Percentiles rank a stretch among this genome's conserved stretches.
Evolutionary conservation across 1,284 basidiomycete species (phyloP).

Genomic region (Cryptococcus sp.): DNA sequence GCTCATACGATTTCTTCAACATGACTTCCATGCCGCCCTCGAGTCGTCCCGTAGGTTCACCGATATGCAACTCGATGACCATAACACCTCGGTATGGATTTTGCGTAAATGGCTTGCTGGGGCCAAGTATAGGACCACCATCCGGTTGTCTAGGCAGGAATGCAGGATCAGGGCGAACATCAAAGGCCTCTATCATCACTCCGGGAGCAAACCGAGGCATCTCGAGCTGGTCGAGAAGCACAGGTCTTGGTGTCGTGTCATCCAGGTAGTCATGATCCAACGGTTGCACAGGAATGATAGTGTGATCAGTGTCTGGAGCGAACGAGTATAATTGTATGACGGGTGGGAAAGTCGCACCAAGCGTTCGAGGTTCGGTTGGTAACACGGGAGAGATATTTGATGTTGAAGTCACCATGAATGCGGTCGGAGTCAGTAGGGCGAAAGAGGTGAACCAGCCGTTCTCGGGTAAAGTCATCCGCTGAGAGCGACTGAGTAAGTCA

Average conservation of each 20-base stretch:
- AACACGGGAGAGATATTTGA: conserved; percentile 29
- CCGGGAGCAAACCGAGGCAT: conserved; percentile 33
- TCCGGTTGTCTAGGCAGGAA: conserved; percentile 29
- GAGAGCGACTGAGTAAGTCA: background rate
- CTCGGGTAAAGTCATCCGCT: conserved; percentile 34
- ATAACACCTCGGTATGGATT: conserved; percentile 45
- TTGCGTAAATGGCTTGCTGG: conserved; percentile 45
- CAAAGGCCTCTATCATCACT: conserved; percentile 30
- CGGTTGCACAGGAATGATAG: conserved; percentile 31
- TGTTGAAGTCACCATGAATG: conserved; percentile 38
- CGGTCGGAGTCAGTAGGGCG: conserved; percentile 32
- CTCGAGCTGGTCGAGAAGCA: conserved; percentile 33
- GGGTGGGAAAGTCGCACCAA: conserved; percentile 29
- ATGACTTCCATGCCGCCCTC: background rate
- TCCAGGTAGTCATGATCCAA: conserved; percentile 32
- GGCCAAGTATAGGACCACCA: conserved; percentile 21
- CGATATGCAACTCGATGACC: conserved; percentile 43
- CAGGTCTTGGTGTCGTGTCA: conserved; percentile 37
- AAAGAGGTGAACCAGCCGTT: conserved; percentile 39
- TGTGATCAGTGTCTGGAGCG: conserved; percentile 23
- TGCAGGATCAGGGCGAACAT: conserved; percentile 50
- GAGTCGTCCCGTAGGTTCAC: conserved; percentile 3
- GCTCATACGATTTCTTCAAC: conserved; percentile 44
- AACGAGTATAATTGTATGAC: conserved; percentile 46
- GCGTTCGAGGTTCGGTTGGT: conserved; percentile 14